These are phyloP conservation scores for Didymella glomerata DNA, from an alignment of 2,329 filamentous ascomycete species.

Conservation along the genomic window DNA sequence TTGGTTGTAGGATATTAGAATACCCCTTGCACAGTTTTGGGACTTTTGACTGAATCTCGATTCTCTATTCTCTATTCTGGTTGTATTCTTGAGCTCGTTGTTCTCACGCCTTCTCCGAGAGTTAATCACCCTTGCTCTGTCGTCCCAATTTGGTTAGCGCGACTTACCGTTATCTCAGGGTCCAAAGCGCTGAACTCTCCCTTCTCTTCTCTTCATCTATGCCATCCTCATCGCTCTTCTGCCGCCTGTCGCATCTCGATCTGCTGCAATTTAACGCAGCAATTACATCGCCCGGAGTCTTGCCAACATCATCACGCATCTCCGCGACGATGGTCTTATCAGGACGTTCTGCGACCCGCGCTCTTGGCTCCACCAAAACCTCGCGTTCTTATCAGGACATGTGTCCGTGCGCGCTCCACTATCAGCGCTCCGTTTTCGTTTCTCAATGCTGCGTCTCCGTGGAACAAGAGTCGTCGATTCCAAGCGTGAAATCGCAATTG, in stretches of 20 bases:
- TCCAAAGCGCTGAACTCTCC: neutral
- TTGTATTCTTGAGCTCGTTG: no score
- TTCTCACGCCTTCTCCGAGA: no score
- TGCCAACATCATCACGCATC: neutral
- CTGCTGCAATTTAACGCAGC: neutral
- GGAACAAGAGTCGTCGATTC: neutral
- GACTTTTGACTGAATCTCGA: no score
- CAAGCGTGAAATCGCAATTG: conserved; percentile 17
- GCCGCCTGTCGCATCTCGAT: neutral
- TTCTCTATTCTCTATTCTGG: no score
- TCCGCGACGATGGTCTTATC: conserved; percentile 22
- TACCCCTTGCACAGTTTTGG: no score
- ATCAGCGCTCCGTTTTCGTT: neutral
- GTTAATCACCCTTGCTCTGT: no score
- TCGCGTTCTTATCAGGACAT: conserved; percentile 33
- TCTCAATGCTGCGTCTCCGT: conserved; percentile 11
- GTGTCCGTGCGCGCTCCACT: conserved; percentile 22
- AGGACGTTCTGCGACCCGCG: conserved; percentile 12
- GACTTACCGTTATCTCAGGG: neutral
- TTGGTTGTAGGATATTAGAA: no score
- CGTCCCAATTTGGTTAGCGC: neutral
- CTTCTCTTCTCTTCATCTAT: neutral
- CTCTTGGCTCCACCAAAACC: conserved; percentile 29
- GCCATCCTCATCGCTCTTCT: neutral
- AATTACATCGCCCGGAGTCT: conserved; percentile 6